A percentile compares a stretch with the other conserved stretches of the same genome.
These are phyloP conservation scores for Phytophthora capsici DNA, from an alignment of 352 stramenopile species.

Conservation along the genomic window DNA sequence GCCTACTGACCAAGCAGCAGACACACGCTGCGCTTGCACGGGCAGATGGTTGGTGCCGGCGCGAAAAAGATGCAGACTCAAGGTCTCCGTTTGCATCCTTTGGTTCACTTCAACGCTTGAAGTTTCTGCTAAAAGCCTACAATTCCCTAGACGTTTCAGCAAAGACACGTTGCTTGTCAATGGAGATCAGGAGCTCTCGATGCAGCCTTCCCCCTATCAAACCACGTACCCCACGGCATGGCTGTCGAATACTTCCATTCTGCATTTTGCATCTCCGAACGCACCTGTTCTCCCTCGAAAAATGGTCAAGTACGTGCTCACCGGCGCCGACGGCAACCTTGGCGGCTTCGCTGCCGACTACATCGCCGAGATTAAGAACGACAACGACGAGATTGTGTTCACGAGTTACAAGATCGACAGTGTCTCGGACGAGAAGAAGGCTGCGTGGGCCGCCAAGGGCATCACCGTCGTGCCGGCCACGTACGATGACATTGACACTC, in stretches of 20 bases:
- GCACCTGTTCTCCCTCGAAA: constrained; percentile 2
- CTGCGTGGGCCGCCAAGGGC: constrained; percentile 19
- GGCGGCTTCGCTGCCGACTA: constrained; percentile 35
- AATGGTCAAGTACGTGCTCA: constrained; percentile 41
- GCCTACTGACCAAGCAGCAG: constrained; percentile 7
- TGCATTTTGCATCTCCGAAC: constrained; percentile 21
- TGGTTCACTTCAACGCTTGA: constrained; percentile 7
- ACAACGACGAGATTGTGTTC: constrained; percentile 27
- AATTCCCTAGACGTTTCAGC: constrained; percentile 5
- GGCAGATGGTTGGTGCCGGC: constrained; percentile 14
- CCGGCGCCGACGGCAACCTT: constrained; percentile 34
- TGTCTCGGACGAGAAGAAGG: constrained; percentile 19
- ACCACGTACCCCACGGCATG: neutral
- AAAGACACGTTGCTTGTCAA: constrained; percentile 25
- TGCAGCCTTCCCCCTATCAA: neutral
- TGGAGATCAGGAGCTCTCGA: constrained; percentile 8
- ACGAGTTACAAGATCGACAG: constrained; percentile 37
- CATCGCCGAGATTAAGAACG: constrained; percentile 24
- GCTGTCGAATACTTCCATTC: constrained; percentile 8
- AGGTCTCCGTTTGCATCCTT: constrained; percentile 9
- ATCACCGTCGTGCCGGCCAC: constrained; percentile 18
- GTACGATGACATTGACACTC: constrained; percentile 31
- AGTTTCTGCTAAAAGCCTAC: constrained; percentile 5
- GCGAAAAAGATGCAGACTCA: constrained; percentile 25
- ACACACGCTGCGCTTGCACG: constrained; percentile 14